A percentile compares a stretch with the other conserved stretches of the same genome.
phyloP scores from a whole-genome alignment of 2,329 filamentous ascomycete genomes.

The Albifimbria verrucaria region DNA sequence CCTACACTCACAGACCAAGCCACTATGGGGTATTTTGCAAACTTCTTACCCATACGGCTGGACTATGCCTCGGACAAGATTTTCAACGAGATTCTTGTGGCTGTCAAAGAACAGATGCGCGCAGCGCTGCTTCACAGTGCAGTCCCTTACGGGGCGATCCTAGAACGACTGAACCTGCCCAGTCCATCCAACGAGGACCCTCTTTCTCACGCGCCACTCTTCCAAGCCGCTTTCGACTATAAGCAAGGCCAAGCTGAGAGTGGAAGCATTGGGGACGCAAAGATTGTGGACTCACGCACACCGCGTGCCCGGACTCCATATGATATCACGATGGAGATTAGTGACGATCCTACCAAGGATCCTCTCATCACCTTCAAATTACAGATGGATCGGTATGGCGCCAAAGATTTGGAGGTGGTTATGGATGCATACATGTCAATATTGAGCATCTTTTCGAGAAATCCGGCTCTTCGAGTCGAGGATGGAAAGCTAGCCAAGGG shows the following conservation, averaged over 20 bases:
- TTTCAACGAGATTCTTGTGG: neutral
- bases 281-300: neutral
- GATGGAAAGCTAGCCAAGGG: neutral
- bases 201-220: neutral
- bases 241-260: neutral
- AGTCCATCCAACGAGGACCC: neutral
- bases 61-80: neutral
- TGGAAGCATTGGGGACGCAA: neutral
- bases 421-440: neutral
- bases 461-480: neutral
- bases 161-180: neutral
- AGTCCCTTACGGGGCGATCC: neutral
- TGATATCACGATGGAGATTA: neutral
- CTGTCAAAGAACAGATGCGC: neutral
- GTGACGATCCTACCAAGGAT: neutral
- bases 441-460: neutral
- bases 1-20: neutral
- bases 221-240: neutral
- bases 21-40: neutral
- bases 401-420: neutral
- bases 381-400: neutral
- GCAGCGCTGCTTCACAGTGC: conserved; percentile 7
- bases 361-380: neutral
- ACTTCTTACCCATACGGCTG: neutral
- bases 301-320: neutral